These are phyloP conservation scores for Bombardia bombarda DNA, from an alignment of 495 filamentous ascomycete species.

Conservation along the genomic window DNA sequence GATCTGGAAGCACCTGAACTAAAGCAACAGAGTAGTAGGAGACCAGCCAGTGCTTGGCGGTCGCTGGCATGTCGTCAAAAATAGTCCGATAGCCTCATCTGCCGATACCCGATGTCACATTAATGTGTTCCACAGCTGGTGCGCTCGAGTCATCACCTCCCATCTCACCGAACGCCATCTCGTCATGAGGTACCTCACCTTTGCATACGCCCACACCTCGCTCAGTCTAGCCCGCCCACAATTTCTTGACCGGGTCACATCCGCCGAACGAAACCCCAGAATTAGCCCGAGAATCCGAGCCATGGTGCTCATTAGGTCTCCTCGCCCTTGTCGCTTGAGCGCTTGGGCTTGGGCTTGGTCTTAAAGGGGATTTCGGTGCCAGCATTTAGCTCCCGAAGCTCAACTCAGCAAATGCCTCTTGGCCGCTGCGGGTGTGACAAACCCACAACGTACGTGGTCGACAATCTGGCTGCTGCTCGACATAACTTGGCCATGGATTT, in stretches of 20 bases:
- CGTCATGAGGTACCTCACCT: slow-evolving; percentile 3
- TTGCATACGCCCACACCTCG: too few species aligned
- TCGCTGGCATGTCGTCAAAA: slow-evolving; percentile 5
- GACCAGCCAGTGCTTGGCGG: background rate
- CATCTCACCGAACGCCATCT: slow-evolving; percentile 4
- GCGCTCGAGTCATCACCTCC: background rate
- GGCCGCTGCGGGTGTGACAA: too few species aligned
- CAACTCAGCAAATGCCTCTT: too few species aligned
- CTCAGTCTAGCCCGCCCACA: too few species aligned
- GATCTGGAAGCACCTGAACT: background rate
- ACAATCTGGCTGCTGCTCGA: too few species aligned
- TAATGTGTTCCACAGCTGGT: slow-evolving; percentile 1
- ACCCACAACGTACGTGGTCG: too few species aligned
- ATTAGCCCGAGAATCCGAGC: slow-evolving; percentile 2
- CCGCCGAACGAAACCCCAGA: background rate
- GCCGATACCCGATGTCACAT: slow-evolving; percentile 9
- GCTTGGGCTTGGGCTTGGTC: too few species aligned
- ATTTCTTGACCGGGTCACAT: slow-evolving; percentile 6
- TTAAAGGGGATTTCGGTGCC: too few species aligned
- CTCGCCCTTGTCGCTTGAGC: too few species aligned
- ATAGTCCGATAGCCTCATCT: slow-evolving; percentile 9
- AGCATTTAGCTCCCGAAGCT: too few species aligned
- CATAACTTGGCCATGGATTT: too few species aligned
- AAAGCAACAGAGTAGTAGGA: background rate
- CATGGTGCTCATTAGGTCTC: too few species aligned